A percentile compares a stretch with the other conserved stretches of the same genome.
Evolutionary conservation across 2,329 filamentous ascomycete genomes (phyloP).

Genomic region (Trichophaea hybrida): DNA sequence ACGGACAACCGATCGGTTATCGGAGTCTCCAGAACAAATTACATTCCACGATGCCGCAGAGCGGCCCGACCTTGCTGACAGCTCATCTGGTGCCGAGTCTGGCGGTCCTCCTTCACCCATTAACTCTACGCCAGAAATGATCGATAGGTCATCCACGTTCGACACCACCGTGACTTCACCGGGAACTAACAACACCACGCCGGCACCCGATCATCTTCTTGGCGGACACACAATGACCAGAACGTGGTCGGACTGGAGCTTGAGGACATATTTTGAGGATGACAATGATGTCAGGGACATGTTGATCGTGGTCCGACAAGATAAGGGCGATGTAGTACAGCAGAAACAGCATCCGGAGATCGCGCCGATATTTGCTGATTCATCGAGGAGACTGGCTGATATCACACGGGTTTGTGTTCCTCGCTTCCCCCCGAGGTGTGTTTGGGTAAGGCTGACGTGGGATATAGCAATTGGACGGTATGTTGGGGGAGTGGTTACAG

Average conservation of each 20-base stretch:
- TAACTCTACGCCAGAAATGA: conserved; percentile 45
- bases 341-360: conserved; percentile 68
- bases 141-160: conserved; percentile 30
- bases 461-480: conserved; percentile 60
- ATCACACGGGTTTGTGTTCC: conserved; percentile 52
- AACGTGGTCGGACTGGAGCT: conserved; percentile 76
- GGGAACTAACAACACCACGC: conserved; percentile 9
- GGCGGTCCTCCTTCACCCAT: conserved; percentile 47
- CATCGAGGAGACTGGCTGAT: conserved; percentile 71
- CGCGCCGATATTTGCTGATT: conserved; percentile 65
- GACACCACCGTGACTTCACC: conserved; percentile 8
- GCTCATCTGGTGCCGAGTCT: conserved; percentile 53
- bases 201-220: background rate
- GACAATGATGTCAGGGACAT: conserved; percentile 79
- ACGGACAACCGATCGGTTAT: conserved; percentile 37
- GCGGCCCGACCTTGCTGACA: conserved; percentile 46
- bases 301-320: conserved; percentile 83
- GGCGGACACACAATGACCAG: conserved; percentile 44
- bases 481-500: conserved; percentile 64
- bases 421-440: conserved; percentile 19
- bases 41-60: conserved; percentile 20
- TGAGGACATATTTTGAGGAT: conserved; percentile 83
- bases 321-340: conserved; percentile 64
- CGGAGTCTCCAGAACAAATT: conserved; percentile 51
- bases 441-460: conserved; percentile 9